Percentiles rank a stretch among this genome's conserved stretches.
Conservation (phyloP, 2,329 filamentous ascomycete species). For the Peltaster fructicola region DNA sequence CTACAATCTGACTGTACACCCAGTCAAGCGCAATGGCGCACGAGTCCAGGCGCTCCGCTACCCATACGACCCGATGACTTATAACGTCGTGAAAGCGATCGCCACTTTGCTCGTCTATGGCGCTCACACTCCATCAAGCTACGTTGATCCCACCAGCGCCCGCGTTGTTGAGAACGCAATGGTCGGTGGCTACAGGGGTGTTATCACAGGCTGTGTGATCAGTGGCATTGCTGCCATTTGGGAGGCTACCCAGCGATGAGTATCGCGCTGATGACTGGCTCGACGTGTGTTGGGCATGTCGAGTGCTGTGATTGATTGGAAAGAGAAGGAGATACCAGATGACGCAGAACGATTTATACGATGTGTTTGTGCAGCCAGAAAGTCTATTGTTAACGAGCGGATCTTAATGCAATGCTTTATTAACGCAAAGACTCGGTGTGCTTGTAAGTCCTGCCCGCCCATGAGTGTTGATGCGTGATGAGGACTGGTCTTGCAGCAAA, state of each 20-base stretch:
- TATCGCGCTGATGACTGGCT: too few species aligned
- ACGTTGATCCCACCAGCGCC: conserved; percentile 43
- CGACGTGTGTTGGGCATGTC: too few species aligned
- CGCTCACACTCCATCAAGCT: conserved; percentile 45
- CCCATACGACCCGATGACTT: conserved; percentile 67
- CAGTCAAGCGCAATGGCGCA: conserved; percentile 26
- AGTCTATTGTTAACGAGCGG: too few species aligned
- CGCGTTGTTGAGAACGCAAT: conserved; percentile 46
- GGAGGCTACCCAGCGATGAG: conserved; percentile 49
- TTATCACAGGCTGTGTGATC: conserved; percentile 51
- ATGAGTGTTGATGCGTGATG: too few species aligned
- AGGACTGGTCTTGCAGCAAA: too few species aligned
- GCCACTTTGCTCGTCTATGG: conserved; percentile 66
- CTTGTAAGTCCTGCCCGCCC: too few species aligned
- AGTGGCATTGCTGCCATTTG: conserved; percentile 55
- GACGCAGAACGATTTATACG: too few species aligned
- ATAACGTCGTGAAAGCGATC: conserved; percentile 76
- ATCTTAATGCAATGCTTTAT: too few species aligned
- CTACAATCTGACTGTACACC: conserved; percentile 60
- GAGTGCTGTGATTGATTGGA: too few species aligned
- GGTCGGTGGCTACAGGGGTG: conserved; percentile 53
- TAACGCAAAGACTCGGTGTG: too few species aligned
- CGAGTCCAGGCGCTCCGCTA: conserved; percentile 31
- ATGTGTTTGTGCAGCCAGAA: too few species aligned
- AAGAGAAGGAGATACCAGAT: too few species aligned